A percentile compares a stretch with the other conserved stretches of the same genome.
Conservation (phyloP, 2,329 filamentous ascomycete species). For the Phialophora chinensis region DNA sequence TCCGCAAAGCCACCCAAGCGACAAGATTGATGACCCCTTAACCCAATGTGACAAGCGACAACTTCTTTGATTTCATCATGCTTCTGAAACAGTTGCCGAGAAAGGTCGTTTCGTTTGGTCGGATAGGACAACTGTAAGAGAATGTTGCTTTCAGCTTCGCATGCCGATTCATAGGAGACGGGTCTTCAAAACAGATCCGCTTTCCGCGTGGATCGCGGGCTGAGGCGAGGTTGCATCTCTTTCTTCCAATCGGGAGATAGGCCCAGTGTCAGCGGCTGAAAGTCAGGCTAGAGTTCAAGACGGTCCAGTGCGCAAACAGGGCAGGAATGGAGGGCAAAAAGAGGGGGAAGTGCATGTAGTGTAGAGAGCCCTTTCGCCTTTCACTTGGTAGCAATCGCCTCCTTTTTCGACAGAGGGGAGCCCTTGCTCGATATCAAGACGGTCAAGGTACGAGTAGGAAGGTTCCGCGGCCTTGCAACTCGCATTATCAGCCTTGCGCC, state of each 20-base stretch:
- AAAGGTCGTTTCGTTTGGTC: slow-evolving; percentile 20
- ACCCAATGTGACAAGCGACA: neutral
- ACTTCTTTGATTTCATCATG: neutral
- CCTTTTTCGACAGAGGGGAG: too few relatives aligned
- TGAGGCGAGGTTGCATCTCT: neutral
- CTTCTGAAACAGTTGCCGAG: slow-evolving; percentile 25
- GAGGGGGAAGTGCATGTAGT: too few relatives aligned
- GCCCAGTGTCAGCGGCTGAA: too few relatives aligned
- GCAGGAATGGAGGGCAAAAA: too few relatives aligned
- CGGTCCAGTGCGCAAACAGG: too few relatives aligned
- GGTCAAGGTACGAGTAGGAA: too few relatives aligned
- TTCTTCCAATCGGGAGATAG: neutral
- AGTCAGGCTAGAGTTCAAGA: too few relatives aligned
- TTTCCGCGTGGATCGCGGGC: neutral
- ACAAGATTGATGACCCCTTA: slow-evolving; percentile 22
- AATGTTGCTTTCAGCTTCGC: slow-evolving; percentile 25
- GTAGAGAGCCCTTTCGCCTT: too few relatives aligned
- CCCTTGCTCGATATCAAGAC: too few relatives aligned
- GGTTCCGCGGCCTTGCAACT: too few relatives aligned
- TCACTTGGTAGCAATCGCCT: too few relatives aligned
- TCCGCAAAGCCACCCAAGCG: slow-evolving; percentile 36
- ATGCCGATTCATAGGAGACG: slow-evolving; percentile 9
- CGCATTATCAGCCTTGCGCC: too few relatives aligned
- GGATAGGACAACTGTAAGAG: slow-evolving; percentile 28
- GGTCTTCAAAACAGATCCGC: neutral